Evolutionary conservation across 208 protist species (phyloP), one percentile per base, ranked within the genome.

Genomic region (Crithidia brevicula): DNA sequence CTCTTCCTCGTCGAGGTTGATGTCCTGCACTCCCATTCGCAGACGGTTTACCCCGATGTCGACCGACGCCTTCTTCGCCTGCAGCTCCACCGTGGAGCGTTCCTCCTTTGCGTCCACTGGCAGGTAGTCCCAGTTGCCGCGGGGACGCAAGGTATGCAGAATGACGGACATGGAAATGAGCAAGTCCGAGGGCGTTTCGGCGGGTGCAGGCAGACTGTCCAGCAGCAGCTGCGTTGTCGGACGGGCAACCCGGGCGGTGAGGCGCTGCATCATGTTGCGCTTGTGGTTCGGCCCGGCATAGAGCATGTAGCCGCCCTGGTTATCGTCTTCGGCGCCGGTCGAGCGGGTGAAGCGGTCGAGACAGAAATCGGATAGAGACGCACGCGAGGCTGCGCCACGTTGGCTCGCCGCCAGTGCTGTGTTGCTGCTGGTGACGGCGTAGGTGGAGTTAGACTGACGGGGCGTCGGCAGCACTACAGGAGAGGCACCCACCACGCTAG

Each of bases 41-140:
- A 95, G 70, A 0, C 93, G 90, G 50, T 94, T 82, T 13, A 88
- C 58, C 13, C 89, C 85, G 59, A 95, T 91, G 61, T 92, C 84
- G 8, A 92, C 90, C 0, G 69, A 81, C 16, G 76, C 82, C 0
- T 52, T 47, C 58, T 67, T 64, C 15, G 73, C 77, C 63, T 96
- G 92, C 57, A 91, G 57, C 33, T 75, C 63, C 27, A 83, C 7
- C 2, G 73, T 69, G 13, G 85, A 81, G 6, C 56, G 15, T 20
- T 77, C 77, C 20, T 59, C 13, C 36, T 69, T 64, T 30, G 84
- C 62, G 2, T 54, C 31, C 6, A 74, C 40, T 0, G 92, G 92
- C 30, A 96, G 67, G 70, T 96, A 96, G 61, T 96, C 89, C 89
- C 89, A 96, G 56, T 94, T 73, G 31, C 89, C 89, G 50, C 72